A percentile compares a stretch with the other conserved stretches of the same genome.
phyloP scores from a whole-genome alignment of 495 filamentous ascomycete species.

The Aspergillus incahuasiensis region DNA sequence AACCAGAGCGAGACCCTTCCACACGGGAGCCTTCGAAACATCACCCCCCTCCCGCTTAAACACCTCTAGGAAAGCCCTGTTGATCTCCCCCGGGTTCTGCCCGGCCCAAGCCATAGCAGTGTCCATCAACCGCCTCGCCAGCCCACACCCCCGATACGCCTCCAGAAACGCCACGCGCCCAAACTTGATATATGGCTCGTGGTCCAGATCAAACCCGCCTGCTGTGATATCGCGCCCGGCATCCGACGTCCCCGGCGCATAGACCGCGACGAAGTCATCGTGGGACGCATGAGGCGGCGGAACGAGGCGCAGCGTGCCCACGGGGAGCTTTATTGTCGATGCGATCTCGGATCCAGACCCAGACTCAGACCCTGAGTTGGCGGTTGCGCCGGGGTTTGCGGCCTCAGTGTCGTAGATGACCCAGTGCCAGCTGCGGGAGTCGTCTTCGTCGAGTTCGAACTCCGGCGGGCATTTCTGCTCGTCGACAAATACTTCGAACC shows the following conservation, averaged over 20 bases:
- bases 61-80: constrained; percentile 27
- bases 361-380: not conserved
- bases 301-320: constrained; percentile 72
- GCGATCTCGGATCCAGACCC: too few relatives aligned
- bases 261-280: not conserved
- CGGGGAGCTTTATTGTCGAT: constrained; percentile 17
- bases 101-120: constrained; percentile 58
- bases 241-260: not conserved
- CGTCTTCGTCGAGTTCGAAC: constrained; percentile 76
- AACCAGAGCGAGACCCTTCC: constrained; percentile 66
- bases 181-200: constrained; percentile 60
- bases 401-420: constrained; percentile 52
- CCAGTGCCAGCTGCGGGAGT: constrained; percentile 76
- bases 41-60: constrained; percentile 38
- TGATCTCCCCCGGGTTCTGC: constrained; percentile 48
- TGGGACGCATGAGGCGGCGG: constrained; percentile 47
- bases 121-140: constrained; percentile 51
- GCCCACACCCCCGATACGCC: constrained; percentile 11
- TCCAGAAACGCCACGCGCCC: constrained; percentile 11
- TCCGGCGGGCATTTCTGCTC: constrained; percentile 67
- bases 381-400: not conserved
- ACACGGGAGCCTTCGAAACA: constrained; percentile 29
- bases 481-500: constrained; percentile 68
- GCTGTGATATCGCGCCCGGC: not conserved
- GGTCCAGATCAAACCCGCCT: constrained; percentile 20